Conservation (phyloP, 192 early-diverging fungal species). For the Dissophora ornata region DNA sequence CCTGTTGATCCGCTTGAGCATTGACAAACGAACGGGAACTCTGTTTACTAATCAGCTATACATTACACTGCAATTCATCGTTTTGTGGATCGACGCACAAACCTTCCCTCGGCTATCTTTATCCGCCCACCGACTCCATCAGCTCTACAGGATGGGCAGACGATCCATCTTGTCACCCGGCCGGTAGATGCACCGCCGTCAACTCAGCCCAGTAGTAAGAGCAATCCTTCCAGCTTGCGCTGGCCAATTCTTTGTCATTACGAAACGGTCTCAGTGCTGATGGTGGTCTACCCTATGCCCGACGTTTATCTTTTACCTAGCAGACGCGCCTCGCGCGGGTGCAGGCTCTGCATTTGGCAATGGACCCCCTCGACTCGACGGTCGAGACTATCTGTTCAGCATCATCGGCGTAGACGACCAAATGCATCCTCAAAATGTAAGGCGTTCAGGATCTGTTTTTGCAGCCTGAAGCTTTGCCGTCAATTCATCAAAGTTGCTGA, state of each 20-base stretch:
- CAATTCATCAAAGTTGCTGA: too few relatives aligned
- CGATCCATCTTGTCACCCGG: conserved; percentile 62
- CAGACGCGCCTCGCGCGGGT: conserved; percentile 20
- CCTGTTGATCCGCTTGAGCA: conserved; percentile 18
- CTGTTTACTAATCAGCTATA: conserved; percentile 29
- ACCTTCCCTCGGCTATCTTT: neutral
- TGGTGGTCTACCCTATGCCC: too few relatives aligned
- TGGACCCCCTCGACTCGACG: conserved; percentile 8
- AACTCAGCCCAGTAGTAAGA: conserved; percentile 60
- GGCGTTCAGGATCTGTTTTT: neutral
- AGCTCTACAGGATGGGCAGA: conserved; percentile 61
- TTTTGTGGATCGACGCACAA: conserved; percentile 5
- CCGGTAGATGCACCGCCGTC: conserved; percentile 60
- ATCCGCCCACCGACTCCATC: conserved; percentile 2
- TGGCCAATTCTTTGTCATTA: neutral
- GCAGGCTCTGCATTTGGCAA: conserved; percentile 1
- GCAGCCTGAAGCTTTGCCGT: too few relatives aligned
- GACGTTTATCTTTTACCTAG: neutral
- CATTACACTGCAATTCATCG: neutral
- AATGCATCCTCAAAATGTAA: conserved; percentile 21
- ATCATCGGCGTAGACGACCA: conserved; percentile 36
- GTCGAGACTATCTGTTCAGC: conserved; percentile 27
- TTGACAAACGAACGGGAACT: conserved; percentile 6
- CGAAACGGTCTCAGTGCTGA: neutral
- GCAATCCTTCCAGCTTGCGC: too few relatives aligned